Base-by-base conservation (phyloP, 2,329 filamentous ascomycete genomes). In the Cryoendolithus antarcticus region DNA sequence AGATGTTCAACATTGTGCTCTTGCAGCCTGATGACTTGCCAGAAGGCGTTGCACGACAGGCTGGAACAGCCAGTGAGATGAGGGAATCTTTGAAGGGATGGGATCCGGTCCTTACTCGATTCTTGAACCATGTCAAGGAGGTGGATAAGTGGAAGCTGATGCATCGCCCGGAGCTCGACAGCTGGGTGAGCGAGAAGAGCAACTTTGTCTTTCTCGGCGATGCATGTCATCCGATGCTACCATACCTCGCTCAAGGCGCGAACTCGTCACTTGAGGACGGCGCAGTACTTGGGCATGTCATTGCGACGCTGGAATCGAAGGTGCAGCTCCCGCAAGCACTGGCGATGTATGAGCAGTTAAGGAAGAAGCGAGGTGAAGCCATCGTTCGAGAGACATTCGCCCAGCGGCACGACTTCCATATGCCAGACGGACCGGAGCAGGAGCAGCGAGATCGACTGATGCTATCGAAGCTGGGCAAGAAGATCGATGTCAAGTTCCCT, bases 121-220 rank as follows among this genome's bases (percentile, higher is more conserved):
- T 71, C 34, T 54, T 71, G 9, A 57, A 60, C 3, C 65, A 68
- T 32, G 75, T 81, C 0, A 66, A 72, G 30, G 65, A 59, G 1
- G 75, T 82, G 0, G 70, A 76, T 30, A 83, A 82, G 55, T 84
- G 80, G 80, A 79, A 75, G 52, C 55, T 84, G 28, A 77, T 82
- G 72, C 67, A 74, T 32, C 50, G 65, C 33, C 61, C 63, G 2
- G 67, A 74, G 44, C 60, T 78, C 49, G 59, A 64, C 7, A 66
- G 59, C 2, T 78, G 75, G 75, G 62, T 74, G 0, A 74, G 69
- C 42, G 57, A 67, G 0, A 54, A 62, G 40, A 66, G 62, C 0
- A 76, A 71, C 24, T 64, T 77, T 30, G 56, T 64, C 38, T 60
- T 63, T 54, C 63, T 60, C 1, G 77, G 77, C 4, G 77, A 80